phyloP scores from a whole-genome alignment of 306 rosid genomes.

The Cicer cuneatum region DNA sequence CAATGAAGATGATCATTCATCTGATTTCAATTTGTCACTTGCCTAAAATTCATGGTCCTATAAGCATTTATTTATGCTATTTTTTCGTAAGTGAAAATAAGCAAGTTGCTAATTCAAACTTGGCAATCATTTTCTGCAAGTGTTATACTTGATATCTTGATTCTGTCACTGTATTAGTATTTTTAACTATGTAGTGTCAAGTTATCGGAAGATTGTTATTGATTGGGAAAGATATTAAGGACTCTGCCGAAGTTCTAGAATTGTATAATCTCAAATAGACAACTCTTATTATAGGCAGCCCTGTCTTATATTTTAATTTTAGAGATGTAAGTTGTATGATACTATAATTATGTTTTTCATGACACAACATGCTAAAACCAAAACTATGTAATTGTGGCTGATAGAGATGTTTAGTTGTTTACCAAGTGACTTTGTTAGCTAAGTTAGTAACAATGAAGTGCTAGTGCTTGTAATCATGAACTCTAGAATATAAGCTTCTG shows the following conservation, averaged over 20 bases:
- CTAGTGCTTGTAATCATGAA: background rate
- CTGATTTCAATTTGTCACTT: background rate
- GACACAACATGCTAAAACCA: background rate
- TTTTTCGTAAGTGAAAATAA: background rate
- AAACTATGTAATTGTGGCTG: background rate
- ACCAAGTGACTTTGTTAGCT: background rate
- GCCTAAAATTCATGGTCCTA: background rate
- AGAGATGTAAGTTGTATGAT: background rate
- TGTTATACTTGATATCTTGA: background rate
- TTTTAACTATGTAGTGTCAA: background rate
- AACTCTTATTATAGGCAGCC: background rate
- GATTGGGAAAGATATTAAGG: background rate
- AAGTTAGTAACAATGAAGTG: background rate
- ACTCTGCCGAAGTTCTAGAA: background rate
- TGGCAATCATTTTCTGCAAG: background rate
- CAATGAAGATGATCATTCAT: background rate
- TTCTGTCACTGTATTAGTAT: conserved; percentile 5
- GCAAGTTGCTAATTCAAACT: background rate
- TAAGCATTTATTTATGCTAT: background rate
- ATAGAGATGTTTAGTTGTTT: background rate
- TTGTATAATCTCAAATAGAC: too few relatives aligned
- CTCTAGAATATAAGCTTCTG: background rate
- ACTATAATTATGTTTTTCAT: background rate
- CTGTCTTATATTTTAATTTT: background rate
- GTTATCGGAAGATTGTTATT: background rate